These are phyloP conservation scores for Camellia oleifera DNA, from an alignment of 179 eudicot genomes.

Conservation along the genomic window DNA sequence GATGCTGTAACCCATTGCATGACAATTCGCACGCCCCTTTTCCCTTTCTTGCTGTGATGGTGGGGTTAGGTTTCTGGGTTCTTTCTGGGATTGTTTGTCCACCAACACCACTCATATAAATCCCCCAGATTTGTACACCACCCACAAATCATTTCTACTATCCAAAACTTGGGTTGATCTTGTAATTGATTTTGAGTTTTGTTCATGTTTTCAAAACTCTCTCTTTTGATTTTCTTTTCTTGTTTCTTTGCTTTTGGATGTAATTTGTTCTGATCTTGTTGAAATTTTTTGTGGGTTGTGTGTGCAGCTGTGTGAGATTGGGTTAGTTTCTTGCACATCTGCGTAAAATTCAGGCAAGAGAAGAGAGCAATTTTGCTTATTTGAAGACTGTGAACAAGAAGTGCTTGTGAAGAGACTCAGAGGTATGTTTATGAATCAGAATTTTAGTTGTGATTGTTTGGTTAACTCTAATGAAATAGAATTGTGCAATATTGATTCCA, in stretches of 20 bases:
- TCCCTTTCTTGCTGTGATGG: too few species aligned
- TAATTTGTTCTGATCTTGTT: neutral
- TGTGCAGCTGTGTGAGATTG: constrained; percentile 10
- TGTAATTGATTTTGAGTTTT: neutral
- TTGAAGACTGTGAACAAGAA: neutral
- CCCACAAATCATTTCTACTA: too few species aligned
- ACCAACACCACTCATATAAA: too few species aligned
- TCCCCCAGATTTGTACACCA: too few species aligned
- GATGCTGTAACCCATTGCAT: too few species aligned
- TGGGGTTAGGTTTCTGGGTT: too few species aligned
- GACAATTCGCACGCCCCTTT: too few species aligned
- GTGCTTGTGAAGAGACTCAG: neutral
- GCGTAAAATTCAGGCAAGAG: neutral
- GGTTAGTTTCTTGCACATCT: neutral
- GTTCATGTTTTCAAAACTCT: neutral
- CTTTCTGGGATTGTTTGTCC: too few species aligned
- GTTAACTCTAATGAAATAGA: too few species aligned
- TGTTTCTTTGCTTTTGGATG: neutral
- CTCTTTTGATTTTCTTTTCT: neutral
- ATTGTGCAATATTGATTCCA: neutral
- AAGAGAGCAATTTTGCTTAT: neutral
- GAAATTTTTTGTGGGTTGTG: neutral
- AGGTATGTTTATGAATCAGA: neutral
- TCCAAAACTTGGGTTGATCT: neutral
- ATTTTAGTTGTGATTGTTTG: neutral